Conservation (phyloP, 192 early-diverging fungal genomes). For the Gryganskiella cystojenkinii region DNA sequence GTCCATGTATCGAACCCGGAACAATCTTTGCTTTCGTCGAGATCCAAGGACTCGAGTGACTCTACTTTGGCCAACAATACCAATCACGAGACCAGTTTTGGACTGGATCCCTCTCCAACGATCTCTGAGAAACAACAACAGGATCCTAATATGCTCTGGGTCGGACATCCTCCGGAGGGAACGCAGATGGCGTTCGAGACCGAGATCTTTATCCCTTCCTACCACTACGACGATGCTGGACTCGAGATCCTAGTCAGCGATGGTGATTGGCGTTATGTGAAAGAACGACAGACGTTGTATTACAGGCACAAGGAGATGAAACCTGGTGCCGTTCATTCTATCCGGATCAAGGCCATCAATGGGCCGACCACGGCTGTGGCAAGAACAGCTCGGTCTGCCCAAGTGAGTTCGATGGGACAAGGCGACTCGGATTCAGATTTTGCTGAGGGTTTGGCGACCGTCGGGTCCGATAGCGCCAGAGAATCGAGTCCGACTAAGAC, state of each 20-base stretch:
- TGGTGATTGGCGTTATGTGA: slow-evolving; percentile 78
- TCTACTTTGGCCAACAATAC: not conserved
- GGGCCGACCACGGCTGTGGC: not conserved
- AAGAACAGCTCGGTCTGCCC: no score
- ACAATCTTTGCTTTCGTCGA: slow-evolving; percentile 3
- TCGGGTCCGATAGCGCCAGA: not conserved
- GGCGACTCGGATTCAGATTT: no score
- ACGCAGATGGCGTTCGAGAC: slow-evolving; percentile 52
- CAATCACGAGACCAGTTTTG: not conserved
- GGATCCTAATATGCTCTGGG: not conserved
- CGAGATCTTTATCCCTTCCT: slow-evolving; percentile 81
- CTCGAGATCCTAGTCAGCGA: slow-evolving; percentile 71
- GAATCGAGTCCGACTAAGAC: not conserved
- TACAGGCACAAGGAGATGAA: slow-evolving; percentile 55
- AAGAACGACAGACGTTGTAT: slow-evolving; percentile 73
- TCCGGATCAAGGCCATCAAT: slow-evolving; percentile 28
- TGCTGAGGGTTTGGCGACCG: no score
- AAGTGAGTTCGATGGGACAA: no score
- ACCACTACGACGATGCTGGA: slow-evolving; percentile 68
- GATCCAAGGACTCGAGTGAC: not conserved
- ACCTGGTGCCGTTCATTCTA: slow-evolving; percentile 37
- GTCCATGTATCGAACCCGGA: slow-evolving; percentile 35
- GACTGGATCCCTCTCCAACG: no score
- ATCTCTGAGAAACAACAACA: not conserved
- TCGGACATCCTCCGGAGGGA: slow-evolving; percentile 32